Base-by-base conservation (phyloP, 2,329 filamentous ascomycete species). In the Sordariomycetes sp. region DNA sequence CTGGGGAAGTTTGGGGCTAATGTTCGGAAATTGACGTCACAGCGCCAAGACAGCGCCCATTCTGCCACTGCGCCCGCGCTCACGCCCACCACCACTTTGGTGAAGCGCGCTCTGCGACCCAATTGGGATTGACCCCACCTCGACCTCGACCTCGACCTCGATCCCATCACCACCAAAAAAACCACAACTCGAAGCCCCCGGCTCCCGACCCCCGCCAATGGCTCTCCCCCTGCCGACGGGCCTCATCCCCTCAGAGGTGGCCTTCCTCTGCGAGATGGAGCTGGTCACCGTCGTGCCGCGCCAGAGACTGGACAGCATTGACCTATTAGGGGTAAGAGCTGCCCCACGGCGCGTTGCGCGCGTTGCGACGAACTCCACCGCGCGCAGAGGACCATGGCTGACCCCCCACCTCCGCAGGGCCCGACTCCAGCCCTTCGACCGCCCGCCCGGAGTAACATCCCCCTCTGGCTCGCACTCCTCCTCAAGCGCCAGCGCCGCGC, bases 221-320 rank as follows among this genome's bases (percentile, higher is more conserved):
- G 79, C 79, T 35, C 69, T 79, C 55, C 76, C 78, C 34, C 70
- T 81, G 16, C 77, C 77, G 4, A 66, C 71, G 56, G 79, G 75
- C 71, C 80, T 97, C 52, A 87, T 89, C 65, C 90, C 94, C 60
- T 79, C 89, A 62, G 94, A 99, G 75, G 88, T 95, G 53, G 89
- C 91, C 55, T 99, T 97, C 68, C 77, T 97, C 32, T 96, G 92
- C 72, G 94, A 99, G 76, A 97, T 97, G 91, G 93, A 97, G 75
- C 83, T 90, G 66, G 88, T 99, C 59, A 97, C 92, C 0, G 82
- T 99, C 24, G 85, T 97, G 55, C 94, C 94, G 40, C 89, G 94
- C 58, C 92, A 97, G 71, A 83, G 89, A 62, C 85, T 99, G 57
- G 91, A 97, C 64, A 84, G 83, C 64, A 88, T 99, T 62, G 80